Percentiles rank a stretch among this genome's conserved stretches.
phyloP scores from a whole-genome alignment of 2,329 filamentous ascomycete species.

The Phialophora tarda region DNA sequence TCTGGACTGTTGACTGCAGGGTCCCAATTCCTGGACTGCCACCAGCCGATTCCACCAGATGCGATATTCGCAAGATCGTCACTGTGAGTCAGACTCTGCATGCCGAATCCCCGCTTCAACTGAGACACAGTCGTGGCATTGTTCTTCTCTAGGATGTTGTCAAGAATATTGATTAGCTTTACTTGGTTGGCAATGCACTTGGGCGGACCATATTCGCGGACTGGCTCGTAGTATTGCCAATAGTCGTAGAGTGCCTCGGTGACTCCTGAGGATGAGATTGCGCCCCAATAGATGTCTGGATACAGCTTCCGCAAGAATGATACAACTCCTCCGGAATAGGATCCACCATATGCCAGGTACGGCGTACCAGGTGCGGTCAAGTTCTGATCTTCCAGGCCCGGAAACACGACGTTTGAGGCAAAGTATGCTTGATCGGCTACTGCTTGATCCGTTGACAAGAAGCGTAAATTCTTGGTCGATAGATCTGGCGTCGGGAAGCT shows the following conservation, averaged over 20 bases:
- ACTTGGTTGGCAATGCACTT: slow-evolving; percentile 70
- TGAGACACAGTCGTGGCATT: slow-evolving; percentile 50
- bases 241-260: slow-evolving; percentile 78
- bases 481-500: slow-evolving; percentile 73
- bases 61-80: slow-evolving; percentile 61
- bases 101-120: slow-evolving; percentile 60
- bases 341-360: slow-evolving; percentile 82
- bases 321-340: slow-evolving; percentile 79
- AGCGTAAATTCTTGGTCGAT: slow-evolving; percentile 72
- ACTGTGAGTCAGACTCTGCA: slow-evolving; percentile 48
- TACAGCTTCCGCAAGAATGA: slow-evolving; percentile 78
- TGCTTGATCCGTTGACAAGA: slow-evolving; percentile 82
- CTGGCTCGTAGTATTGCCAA: slow-evolving; percentile 68
- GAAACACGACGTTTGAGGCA: slow-evolving; percentile 72
- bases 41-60: slow-evolving; percentile 53
- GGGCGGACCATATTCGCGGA: slow-evolving; percentile 61
- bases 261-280: slow-evolving; percentile 81
- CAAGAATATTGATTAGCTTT: slow-evolving; percentile 63
- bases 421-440: slow-evolving; percentile 83
- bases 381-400: slow-evolving; percentile 70
- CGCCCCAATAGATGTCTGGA: slow-evolving; percentile 77
- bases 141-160: slow-evolving; percentile 62
- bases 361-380: slow-evolving; percentile 69
- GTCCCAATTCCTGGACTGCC: slow-evolving; percentile 67
- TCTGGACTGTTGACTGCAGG: slow-evolving; percentile 56